These are phyloP conservation scores for Tagetes patula DNA, from an alignment of 129 eudicot genomes.

Conservation along the genomic window DNA sequence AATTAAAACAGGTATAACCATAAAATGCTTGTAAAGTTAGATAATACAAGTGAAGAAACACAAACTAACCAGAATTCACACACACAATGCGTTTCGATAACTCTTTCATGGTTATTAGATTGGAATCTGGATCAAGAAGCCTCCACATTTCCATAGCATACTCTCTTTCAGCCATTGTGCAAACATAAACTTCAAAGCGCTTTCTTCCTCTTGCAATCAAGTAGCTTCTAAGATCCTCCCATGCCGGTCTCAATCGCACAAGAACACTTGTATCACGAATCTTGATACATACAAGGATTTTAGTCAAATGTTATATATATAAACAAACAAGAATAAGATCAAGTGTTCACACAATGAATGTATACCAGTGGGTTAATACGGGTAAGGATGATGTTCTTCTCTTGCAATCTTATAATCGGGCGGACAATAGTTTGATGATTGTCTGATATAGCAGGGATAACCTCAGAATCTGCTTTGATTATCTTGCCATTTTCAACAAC, in stretches of 20 bases:
- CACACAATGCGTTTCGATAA: conserved; percentile 76
- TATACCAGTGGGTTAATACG: conserved; percentile 89
- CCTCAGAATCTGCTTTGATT: conserved; percentile 70
- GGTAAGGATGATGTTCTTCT: conserved; percentile 83
- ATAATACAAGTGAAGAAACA: neutral
- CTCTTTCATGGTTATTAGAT: conserved; percentile 73
- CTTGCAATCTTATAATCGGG: conserved; percentile 84
- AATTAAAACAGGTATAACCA: conserved; percentile 12
- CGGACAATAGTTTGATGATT: conserved; percentile 74
- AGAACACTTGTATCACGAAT: conserved; percentile 99
- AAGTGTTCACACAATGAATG: neutral
- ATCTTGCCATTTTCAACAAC: conserved; percentile 83
- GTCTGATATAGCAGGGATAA: conserved; percentile 70
- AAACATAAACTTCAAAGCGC: conserved; percentile 98
- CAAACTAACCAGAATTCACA: conserved; percentile 79
- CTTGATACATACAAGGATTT: conserved; percentile 30
- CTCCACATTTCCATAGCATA: conserved; percentile 99
- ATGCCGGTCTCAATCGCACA: conserved; percentile 96
- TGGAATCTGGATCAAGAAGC: conserved; percentile 96
- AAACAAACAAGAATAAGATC: neutral
- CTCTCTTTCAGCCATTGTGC: conserved; percentile 99
- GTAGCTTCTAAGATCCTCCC: conserved; percentile 98
- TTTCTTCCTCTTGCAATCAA: conserved; percentile 97
- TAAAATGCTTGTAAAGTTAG: neutral
- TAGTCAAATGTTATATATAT: neutral